These are phyloP conservation scores for Nannizziopsis arthrosporioides DNA, from an alignment of 2,329 filamentous ascomycete species.

Conservation along the genomic window DNA sequence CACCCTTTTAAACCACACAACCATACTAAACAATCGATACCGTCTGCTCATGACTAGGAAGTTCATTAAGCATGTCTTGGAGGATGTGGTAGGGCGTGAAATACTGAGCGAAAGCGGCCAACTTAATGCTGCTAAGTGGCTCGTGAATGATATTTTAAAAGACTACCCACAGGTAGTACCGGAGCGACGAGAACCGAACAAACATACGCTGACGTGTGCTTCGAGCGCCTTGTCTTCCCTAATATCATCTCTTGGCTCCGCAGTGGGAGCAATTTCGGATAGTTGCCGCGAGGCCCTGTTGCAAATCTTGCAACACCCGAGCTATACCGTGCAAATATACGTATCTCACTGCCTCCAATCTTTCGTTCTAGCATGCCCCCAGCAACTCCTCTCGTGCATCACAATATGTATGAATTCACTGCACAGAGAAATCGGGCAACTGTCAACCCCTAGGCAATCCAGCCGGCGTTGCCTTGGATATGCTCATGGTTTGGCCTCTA, in stretches of 20 bases:
- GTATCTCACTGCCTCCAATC: slow-evolving; percentile 74
- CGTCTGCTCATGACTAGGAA: slow-evolving; percentile 72
- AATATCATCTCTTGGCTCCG: slow-evolving; percentile 69
- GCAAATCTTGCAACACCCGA: slow-evolving; percentile 85
- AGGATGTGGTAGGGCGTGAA: slow-evolving; percentile 67
- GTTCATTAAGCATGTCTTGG: slow-evolving; percentile 71
- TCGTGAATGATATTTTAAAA: slow-evolving; percentile 82
- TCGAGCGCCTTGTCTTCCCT: slow-evolving; percentile 69
- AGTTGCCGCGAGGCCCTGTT: slow-evolving; percentile 73
- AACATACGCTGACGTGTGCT: slow-evolving; percentile 68
- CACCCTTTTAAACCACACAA: slow-evolving; percentile 65
- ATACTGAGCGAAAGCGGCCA: slow-evolving; percentile 86
- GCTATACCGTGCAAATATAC: slow-evolving; percentile 89
- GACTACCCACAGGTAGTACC: slow-evolving; percentile 86
- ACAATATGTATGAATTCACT: slow-evolving; percentile 96
- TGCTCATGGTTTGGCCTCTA: slow-evolving; percentile 79
- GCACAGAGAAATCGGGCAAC: slow-evolving; percentile 67
- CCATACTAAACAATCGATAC: slow-evolving; percentile 73
- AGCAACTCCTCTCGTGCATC: slow-evolving; percentile 79
- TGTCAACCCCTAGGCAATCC: slow-evolving; percentile 63
- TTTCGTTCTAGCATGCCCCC: slow-evolving; percentile 81
- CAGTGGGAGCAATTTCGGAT: slow-evolving; percentile 67
- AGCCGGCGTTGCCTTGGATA: slow-evolving; percentile 78
- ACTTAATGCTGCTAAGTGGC: slow-evolving; percentile 62
- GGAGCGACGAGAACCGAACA: slow-evolving; percentile 77